phyloP scores from a whole-genome alignment of 768 basidiomycete species.

The Rhodotorula paludigena region DNA sequence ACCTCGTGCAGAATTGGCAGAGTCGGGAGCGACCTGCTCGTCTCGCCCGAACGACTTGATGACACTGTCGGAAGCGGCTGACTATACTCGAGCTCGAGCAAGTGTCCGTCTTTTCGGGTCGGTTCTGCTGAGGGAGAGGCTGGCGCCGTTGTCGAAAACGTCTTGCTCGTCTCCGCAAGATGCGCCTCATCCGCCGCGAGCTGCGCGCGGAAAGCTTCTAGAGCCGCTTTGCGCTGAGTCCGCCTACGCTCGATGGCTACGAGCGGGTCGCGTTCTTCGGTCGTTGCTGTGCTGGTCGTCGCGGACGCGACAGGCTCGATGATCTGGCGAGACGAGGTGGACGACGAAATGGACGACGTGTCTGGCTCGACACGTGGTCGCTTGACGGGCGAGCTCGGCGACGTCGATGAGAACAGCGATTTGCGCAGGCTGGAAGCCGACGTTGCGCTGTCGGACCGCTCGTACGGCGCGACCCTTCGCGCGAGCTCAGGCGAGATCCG shows the following conservation, averaged over 20 bases:
- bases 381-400: background rate
- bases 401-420: background rate
- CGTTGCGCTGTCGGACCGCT: background rate
- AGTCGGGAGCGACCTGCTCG: no score
- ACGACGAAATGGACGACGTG: background rate
- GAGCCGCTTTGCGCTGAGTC: background rate
- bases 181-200: background rate
- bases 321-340: no score
- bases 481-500: slow-evolving; percentile 22
- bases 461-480: slow-evolving; percentile 3
- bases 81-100: no score
- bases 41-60: no score
- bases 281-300: background rate
- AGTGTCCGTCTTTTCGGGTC: no score
- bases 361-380: background rate
- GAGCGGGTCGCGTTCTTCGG: background rate
- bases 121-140: no score
- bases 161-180: background rate
- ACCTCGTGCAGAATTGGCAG: background rate
- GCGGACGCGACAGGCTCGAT: background rate
- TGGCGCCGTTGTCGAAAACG: no score
- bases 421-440: background rate
- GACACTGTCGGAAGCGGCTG: no score
- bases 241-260: slow-evolving; percentile 1
- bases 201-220: slow-evolving; percentile 9